Conservation (phyloP, 192 early-diverging fungal genomes). For the Gonapodya sp. region DNA sequence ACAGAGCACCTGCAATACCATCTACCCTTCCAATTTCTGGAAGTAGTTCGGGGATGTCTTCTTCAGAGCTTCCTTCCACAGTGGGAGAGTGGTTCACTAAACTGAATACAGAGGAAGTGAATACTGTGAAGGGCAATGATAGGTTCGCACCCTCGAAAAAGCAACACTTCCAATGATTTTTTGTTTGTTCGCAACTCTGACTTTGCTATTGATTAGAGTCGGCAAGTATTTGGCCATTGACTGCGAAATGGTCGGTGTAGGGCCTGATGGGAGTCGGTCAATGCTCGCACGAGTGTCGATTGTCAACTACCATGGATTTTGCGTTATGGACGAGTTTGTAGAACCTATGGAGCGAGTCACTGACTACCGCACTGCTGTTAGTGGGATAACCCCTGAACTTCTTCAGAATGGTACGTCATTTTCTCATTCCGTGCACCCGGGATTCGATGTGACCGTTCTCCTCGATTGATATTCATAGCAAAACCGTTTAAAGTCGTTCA, state of each 20-base stretch:
- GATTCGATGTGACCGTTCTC: background rate
- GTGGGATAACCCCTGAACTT: conserved; percentile 77
- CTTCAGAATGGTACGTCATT: conserved; percentile 36
- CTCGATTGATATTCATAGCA: conserved; percentile 33
- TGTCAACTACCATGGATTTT: conserved; percentile 87
- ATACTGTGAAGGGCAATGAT: conserved; percentile 17
- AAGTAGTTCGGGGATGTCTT: conserved; percentile 25
- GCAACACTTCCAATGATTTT: background rate
- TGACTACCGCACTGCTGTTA: conserved; percentile 86
- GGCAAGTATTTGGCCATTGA: conserved; percentile 94
- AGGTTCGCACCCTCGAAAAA: background rate
- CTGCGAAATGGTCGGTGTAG: conserved; percentile 99
- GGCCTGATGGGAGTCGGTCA: conserved; percentile 69
- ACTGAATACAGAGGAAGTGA: conserved; percentile 20
- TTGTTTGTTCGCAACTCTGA: conserved; percentile 15
- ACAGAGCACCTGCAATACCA: background rate
- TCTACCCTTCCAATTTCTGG: too few relatives aligned
- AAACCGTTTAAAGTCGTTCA: conserved; percentile 71
- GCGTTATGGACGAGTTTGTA: conserved; percentile 78
- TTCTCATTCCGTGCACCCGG: conserved; percentile 10
- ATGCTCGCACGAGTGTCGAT: conserved; percentile 82
- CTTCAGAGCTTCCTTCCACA: conserved; percentile 15
- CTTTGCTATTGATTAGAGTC: conserved; percentile 25
- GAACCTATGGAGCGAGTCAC: conserved; percentile 71
- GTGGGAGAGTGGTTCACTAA: conserved; percentile 8